Evolutionary conservation across 331 rosid genomes (phyloP).

Genomic region (Saraca asoca): DNA sequence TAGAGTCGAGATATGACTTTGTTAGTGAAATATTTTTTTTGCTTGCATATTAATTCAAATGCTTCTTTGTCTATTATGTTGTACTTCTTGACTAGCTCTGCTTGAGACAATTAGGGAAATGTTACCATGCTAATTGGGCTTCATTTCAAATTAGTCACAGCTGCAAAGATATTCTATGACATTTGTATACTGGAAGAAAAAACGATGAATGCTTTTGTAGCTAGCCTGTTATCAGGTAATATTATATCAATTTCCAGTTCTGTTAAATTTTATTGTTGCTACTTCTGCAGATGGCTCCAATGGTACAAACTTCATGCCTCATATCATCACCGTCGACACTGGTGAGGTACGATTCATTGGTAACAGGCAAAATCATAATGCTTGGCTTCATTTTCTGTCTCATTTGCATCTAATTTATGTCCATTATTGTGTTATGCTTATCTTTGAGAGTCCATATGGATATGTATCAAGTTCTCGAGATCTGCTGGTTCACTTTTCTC

Average conservation of each 20-base stretch:
- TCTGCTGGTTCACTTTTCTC: not conserved
- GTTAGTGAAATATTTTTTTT: no score
- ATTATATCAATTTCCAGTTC: constrained; percentile 6
- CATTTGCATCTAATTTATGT: not conserved
- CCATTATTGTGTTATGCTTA: not conserved
- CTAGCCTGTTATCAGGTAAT: constrained; percentile 3
- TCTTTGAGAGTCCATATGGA: not conserved
- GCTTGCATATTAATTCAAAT: not conserved
- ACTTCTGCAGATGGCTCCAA: constrained; percentile 52
- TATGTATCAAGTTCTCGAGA: not conserved
- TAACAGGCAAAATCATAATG: not conserved
- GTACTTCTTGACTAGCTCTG: not conserved
- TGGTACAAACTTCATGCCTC: constrained; percentile 71
- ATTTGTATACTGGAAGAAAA: not conserved
- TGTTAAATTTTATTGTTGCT: constrained; percentile 23
- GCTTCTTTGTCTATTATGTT: not conserved
- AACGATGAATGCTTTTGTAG: not conserved
- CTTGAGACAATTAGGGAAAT: not conserved
- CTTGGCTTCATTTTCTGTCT: constrained; percentile 16
- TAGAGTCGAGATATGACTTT: no score
- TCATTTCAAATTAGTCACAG: not conserved
- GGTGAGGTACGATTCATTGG: constrained; percentile 68
- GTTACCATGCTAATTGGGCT: not conserved
- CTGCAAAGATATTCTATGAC: not conserved
- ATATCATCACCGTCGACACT: constrained; percentile 62